These are phyloP conservation scores for Xylaria sp. DNA, from an alignment of 2,329 filamentous ascomycete species.

Conservation along the genomic window DNA sequence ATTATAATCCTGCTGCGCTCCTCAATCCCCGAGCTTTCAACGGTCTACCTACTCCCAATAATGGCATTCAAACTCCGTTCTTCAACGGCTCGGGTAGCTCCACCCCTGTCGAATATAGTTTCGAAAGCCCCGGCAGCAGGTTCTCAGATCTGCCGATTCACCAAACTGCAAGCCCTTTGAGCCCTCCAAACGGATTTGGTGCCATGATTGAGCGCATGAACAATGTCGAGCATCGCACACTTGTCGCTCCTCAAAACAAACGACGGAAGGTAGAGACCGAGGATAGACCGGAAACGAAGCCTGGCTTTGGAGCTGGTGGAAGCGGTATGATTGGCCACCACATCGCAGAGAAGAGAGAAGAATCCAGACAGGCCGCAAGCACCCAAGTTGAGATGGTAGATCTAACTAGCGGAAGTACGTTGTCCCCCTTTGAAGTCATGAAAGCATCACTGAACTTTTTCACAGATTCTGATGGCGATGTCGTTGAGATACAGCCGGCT, in stretches of 20 bases:
- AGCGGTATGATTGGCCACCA: constrained; percentile 73
- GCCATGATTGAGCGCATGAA: constrained; percentile 80
- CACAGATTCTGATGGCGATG: constrained; percentile 65
- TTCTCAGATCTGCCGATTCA: constrained; percentile 34
- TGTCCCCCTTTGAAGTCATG: constrained; percentile 43
- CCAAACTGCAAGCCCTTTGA: constrained; percentile 6
- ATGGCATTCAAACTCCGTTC: constrained; percentile 40
- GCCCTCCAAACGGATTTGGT: constrained; percentile 58
- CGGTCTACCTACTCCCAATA: constrained; percentile 30
- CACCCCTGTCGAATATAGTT: constrained; percentile 57
- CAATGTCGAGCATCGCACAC: constrained; percentile 74
- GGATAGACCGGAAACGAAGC: constrained; percentile 56
- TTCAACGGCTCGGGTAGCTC: constrained; percentile 48
- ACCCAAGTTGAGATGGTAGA: constrained; percentile 63
- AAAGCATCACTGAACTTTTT: constrained; percentile 43
- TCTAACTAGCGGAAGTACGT: constrained; percentile 62
- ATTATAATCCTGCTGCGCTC: constrained; percentile 56
- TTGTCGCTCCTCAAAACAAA: constrained; percentile 68
- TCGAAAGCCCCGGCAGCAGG: constrained; percentile 47
- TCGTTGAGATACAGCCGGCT: constrained; percentile 67
- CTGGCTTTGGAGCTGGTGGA: constrained; percentile 58
- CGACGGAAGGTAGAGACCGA: constrained; percentile 68
- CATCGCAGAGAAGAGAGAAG: constrained; percentile 68
- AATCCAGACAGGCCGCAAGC: constrained; percentile 48
- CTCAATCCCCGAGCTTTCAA: constrained; percentile 56